Evolutionary conservation across 2,329 filamentous ascomycete species (phyloP).

Genomic region (Verticillium albo-atrum): DNA sequence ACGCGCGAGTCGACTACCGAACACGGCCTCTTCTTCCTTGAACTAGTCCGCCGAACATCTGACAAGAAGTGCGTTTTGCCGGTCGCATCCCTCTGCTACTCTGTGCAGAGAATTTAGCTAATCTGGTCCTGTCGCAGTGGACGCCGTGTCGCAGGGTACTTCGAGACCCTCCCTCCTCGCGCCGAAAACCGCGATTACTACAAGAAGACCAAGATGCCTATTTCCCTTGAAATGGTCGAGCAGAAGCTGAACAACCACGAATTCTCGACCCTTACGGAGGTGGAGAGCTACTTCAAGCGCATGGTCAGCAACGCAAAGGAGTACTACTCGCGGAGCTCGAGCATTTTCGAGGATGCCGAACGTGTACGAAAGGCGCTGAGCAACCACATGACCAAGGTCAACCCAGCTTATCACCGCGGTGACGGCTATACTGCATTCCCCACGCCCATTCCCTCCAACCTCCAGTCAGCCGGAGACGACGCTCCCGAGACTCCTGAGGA

Average conservation of each 20-base stretch:
- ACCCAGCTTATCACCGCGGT: conserved; percentile 69
- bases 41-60: conserved; percentile 68
- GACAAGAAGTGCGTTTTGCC: conserved; percentile 69
- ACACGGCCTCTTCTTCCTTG: conserved; percentile 68
- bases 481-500: conserved; percentile 5
- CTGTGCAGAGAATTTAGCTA: background rate
- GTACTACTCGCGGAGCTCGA: conserved; percentile 69
- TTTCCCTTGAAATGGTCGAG: conserved; percentile 75
- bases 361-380: conserved; percentile 80
- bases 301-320: conserved; percentile 86
- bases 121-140: conserved; percentile 43
- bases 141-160: conserved; percentile 68
- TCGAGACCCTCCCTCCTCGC: conserved; percentile 66
- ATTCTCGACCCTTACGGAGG: conserved; percentile 65
- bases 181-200: conserved; percentile 71
- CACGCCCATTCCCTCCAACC: conserved; percentile 64
- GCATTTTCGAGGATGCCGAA: conserved; percentile 79
- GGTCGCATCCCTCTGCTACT: background rate
- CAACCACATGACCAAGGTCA: conserved; percentile 82
- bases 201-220: conserved; percentile 68
- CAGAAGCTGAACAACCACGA: conserved; percentile 63
- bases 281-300: conserved; percentile 84
- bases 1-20: conserved; percentile 64
- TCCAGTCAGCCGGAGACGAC: background rate
- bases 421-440: conserved; percentile 65